Evolutionary conservation across 1,139 yeast species (phyloP), one percentile per base, ranked within the genome.

Genomic region (Pichiaceae sp.): DNA sequence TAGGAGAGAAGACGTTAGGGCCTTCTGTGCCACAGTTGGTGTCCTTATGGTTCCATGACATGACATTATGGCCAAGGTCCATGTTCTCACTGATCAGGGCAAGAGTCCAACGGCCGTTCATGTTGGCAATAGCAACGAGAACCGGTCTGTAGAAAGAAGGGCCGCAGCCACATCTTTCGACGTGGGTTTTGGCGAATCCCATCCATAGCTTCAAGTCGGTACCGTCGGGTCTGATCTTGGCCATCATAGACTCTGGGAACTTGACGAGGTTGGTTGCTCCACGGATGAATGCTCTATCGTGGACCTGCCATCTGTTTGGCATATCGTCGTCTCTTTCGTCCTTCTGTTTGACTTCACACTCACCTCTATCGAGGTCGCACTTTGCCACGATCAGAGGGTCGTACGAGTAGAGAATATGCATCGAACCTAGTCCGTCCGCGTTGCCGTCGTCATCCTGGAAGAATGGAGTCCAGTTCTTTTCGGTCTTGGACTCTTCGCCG

Each of bases 381-480:
- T 56, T 56, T 28, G 70, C 44, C 14, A 71, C 56, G 37, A 64
- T 68, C 30, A 71, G 52, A 8, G 74, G 73, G 35, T 55, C 63
- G 29, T 66, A 53, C 1, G 69, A 62, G 45, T 70, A 69, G 15
- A 69, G 55, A 44, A 71, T 68, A 39, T 64, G 59, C 31, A 70
- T 49, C 21, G 37, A 41, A 27, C 56, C 58, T 24, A 25, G 44
- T 2, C 56, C 49, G 14, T 37, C 47, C 18, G 44, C 45, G 4
- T 51, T 55, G 12, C 53, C 54, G 29, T 49, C 40, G 34, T 45
- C 49, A 8, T 49, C 40, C 38, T 56, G 60, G 37, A 70, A 56
- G 42, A 71, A 70, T 31, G 76, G 76, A 7, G 70, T 62, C 77
- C 77, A 71, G 45, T 69, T 69, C 48, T 70, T 69, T 44, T 70